Evolutionary conservation across 768 basidiomycete genomes (phyloP), one percentile per base, ranked within the genome.

Genomic region (Boletus fagicola): DNA sequence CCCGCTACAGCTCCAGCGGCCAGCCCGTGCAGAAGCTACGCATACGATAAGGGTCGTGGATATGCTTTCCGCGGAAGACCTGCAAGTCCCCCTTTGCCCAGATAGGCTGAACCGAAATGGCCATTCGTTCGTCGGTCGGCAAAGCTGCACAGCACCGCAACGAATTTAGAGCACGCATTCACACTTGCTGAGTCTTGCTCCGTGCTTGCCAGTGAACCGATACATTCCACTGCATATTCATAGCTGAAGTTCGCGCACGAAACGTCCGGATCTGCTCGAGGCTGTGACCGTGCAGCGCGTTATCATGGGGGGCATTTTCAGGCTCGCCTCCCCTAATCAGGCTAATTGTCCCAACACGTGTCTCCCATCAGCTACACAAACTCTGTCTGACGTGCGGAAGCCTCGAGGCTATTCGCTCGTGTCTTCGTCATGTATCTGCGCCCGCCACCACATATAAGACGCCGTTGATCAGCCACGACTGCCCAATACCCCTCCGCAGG

Each of bases 361-460:
- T 55, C 39, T 47, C 60, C 31, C 59, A 53, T 57, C 57, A 33
- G 43, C 8, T 22, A 18, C 28, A 28, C 11, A 54, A 62, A 24
- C 50, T 28, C 28, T 28, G 28, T 56, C 45, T 49, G 59, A 43
- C 62, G 69, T 42, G 65, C 52, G 66, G 70, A 66, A 39, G 65
- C 71, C 71, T 70, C 72, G 66, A 73, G 72, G 70, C 63, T n/a
- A 36, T 52, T 28, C 62, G 62, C 70, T 56, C 67, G 62, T 66
- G 67, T 42, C 49, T 48, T 59, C 63, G 61, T 62, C 65, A 60
- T 69, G 62, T 49, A 58, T 63, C 51, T 58, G 57, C 55, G 55
- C 58, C 50, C 35, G 59, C 58, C 56, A 63, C 45, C 40, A 56
- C 46, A 61, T 73, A 73, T 72, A 72, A 70, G 48, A 68, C 70